These are phyloP conservation scores for Leptographium lundbergii DNA, from an alignment of 2,329 filamentous ascomycete genomes.

Conservation along the genomic window DNA sequence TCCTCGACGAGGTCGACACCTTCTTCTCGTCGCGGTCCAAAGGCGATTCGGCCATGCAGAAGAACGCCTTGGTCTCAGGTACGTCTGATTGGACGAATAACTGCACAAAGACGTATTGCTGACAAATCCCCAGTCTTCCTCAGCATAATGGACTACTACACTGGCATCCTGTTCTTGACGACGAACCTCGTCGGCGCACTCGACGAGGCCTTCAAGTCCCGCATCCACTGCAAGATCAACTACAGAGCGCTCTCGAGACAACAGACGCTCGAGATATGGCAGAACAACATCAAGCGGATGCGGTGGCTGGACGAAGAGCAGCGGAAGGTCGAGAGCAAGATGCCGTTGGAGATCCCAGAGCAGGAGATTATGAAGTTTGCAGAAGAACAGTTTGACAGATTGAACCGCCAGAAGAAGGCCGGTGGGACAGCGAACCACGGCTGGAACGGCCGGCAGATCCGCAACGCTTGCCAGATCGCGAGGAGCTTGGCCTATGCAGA, in stretches of 20 bases:
- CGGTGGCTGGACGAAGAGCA: slow-evolving; percentile 6
- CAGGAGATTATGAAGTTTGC: slow-evolving; percentile 6
- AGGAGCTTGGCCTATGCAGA: slow-evolving; percentile 8
- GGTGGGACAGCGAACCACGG: not conserved
- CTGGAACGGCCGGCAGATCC: slow-evolving; percentile 23
- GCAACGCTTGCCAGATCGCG: slow-evolving; percentile 21
- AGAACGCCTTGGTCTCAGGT: slow-evolving; percentile 20
- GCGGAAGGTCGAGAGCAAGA: not conserved
- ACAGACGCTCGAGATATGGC: slow-evolving; percentile 11
- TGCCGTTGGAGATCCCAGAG: not conserved
- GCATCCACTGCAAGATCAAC: slow-evolving; percentile 32
- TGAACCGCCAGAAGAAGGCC: not conserved
- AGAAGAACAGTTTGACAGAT: not conserved
- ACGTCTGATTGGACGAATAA: not conserved
- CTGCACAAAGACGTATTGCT: not conserved
- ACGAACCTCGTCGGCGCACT: slow-evolving; percentile 36
- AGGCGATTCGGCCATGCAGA: slow-evolving; percentile 16
- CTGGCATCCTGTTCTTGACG: slow-evolving; percentile 35
- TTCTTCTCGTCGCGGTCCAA: slow-evolving; percentile 12
- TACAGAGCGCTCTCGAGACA: slow-evolving; percentile 17
- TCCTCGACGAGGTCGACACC: slow-evolving; percentile 16
- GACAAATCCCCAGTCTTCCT: slow-evolving; percentile 26
- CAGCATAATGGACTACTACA: slow-evolving; percentile 32
- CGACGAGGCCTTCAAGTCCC: slow-evolving; percentile 36
- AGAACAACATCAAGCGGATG: slow-evolving; percentile 9